Evolutionary conservation across 2,329 filamentous ascomycete genomes (phyloP), one percentile per base, ranked within the genome.

Genomic region (Colletotrichum neosansevieriae): DNA sequence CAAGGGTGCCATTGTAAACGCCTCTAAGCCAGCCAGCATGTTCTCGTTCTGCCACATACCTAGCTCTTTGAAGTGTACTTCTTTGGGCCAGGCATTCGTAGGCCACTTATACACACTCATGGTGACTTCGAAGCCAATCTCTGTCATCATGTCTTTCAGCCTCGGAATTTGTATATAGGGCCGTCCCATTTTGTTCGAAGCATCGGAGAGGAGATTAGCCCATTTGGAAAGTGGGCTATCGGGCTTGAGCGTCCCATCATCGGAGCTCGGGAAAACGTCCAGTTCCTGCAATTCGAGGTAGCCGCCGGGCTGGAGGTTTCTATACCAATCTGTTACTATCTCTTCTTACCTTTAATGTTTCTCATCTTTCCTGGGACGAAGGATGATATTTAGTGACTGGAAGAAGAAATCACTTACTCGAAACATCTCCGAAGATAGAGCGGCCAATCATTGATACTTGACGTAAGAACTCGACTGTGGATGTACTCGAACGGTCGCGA

Each of bases 401-500:
- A 1, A 3, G n/a, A 12, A 17, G 4, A 15, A 17, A 15, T 12
- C 3, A 9, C 53, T 58, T 45, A 60, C 62, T 65, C 45, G 2
- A 42, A 60, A 5, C 56, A 60, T 0, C 38, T 19, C 1, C 57
- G 47, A 1, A 65, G 1, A 0, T 53, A 47, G 0, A 36, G 58
- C 0, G 32, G 3, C 79, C 83, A 86, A 71, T 88, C 80, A 12
- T 77, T 74, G 49, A 79, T 73, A 24, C 72, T 72, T 1, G 72
- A 75, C 0, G 72, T 73, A 67, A 81, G 73, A 51, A 76, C 74
- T 11, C 78, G 74, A 21, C 68, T 70, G 62, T 79, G 75, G 42
- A 81, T 77, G 53, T 75, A 79, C 57, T 78, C 75, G 49, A 80
- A 80, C 4, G 73, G 72, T 1, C 66, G 42, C 3, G 70, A 67